phyloP scores from a whole-genome alignment of 139 green algal genomes.

The Yamagishiella unicocca region DNA sequence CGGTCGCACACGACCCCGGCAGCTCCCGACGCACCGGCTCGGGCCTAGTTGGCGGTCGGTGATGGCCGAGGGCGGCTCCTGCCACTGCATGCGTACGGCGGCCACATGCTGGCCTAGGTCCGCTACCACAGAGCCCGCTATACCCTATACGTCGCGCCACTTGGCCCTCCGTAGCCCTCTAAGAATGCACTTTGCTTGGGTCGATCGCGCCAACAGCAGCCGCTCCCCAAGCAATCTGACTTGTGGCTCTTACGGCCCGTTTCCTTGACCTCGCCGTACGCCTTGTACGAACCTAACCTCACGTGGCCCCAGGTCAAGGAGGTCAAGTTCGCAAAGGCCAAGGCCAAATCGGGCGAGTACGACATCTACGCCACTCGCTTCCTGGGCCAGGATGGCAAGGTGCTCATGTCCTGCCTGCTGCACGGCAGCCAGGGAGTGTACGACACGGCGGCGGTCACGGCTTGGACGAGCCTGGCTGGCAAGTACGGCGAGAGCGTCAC shows the following conservation, averaged over 20 bases:
- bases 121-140: too few relatives aligned
- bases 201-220: background rate
- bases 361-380: constrained; percentile 47
- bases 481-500: constrained; percentile 45
- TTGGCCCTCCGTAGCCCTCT: background rate
- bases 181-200: too few relatives aligned
- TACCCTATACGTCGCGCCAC: background rate
- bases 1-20: background rate
- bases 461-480: background rate
- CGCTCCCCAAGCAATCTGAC: background rate
- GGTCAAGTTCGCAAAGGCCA: constrained; percentile 30
- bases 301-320: constrained; percentile 17
- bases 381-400: constrained; percentile 14
- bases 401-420: constrained; percentile 32
- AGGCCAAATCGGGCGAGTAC: constrained; percentile 37
- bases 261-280: background rate
- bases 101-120: too few relatives aligned
- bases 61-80: too few relatives aligned
- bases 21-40: too few relatives aligned
- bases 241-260: background rate
- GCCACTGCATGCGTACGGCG: too few relatives aligned
- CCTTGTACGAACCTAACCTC: background rate
- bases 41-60: too few relatives aligned
- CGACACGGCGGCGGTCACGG: background rate
- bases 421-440: constrained; percentile 27